Evolutionary conservation across 2,329 filamentous ascomycete genomes (phyloP), one percentile per base, ranked within the genome.

Genomic region (Hypoxylon sp.): DNA sequence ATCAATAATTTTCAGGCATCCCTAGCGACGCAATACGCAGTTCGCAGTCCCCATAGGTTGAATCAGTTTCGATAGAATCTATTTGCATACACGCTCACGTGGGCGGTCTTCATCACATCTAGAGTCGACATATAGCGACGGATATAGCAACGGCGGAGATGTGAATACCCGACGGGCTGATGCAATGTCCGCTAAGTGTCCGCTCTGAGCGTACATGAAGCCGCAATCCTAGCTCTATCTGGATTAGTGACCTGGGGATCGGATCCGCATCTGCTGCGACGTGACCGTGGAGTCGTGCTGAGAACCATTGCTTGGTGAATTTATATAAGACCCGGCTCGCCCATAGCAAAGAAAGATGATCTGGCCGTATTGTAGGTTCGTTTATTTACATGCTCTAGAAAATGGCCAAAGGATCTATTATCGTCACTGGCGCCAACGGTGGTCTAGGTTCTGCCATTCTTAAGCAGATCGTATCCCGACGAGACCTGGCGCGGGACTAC

Each of bases 341-440:
- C 42, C 44, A n/a, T 46, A 33, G 6, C 5, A 13, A 17, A 29
- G 33, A 8, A 42, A 24, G 10, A 44, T 52, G 35, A 39, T 42
- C 9, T 3, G 3, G 33, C 24, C 50, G 35, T 22, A 33, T 11
- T n/a, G 47, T 13, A 37, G 37, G 6, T 44, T 9, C 22, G 9
- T 13, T 35, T 58, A 10, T 42, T 24, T 39, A 31, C 31, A 24
- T 10, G 17, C 17, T n/a, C 26, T 31, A 33, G 42, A 35, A 29
- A 47, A 67, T 67, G 70, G 55, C 63, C 31, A 69, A 71, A 54
- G 78, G 80, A 60, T 75, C 78, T 1, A 76, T 82, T 26, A 42
- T 82, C 1, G 66, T 82, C 9, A 83, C 81, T 3, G 81, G 80
- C 5, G 72, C 79, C 37, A 82, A 82, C 60, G 81, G 81, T 46